phyloP scores from a whole-genome alignment of 495 filamentous ascomycete species.

The Penicillium malachiteum region DNA sequence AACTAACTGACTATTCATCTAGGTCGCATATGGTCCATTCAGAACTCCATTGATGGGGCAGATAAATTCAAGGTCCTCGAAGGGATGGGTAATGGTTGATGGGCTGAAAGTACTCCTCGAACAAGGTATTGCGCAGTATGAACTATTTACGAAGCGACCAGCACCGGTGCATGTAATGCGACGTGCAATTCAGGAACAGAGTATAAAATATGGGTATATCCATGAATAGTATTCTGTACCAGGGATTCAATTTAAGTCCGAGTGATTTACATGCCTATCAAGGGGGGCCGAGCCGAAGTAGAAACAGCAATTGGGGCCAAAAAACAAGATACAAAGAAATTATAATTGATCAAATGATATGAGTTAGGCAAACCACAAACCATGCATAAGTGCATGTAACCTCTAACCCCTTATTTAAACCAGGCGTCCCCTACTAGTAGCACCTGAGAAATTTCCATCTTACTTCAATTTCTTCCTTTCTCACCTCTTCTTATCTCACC shows the following conservation, averaged over 20 bases:
- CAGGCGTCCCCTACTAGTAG: no score
- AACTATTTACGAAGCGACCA: slow-evolving; percentile 69
- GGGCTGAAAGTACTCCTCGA: slow-evolving; percentile 67
- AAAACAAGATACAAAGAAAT: no score
- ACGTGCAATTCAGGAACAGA: slow-evolving; percentile 21
- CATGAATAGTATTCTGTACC: background rate
- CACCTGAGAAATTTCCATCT: no score
- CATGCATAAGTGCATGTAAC: no score
- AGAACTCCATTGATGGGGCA: slow-evolving; percentile 59
- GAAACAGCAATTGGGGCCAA: no score
- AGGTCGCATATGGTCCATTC: slow-evolving; percentile 38
- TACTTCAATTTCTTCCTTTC: background rate
- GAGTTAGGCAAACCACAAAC: no score
- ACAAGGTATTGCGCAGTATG: slow-evolving; percentile 73
- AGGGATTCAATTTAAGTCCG: no score
- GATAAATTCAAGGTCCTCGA: slow-evolving; percentile 34
- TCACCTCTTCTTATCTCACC: background rate
- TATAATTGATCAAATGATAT: no score
- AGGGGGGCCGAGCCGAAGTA: no score
- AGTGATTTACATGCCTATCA: no score
- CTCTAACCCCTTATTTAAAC: no score
- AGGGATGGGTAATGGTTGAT: slow-evolving; percentile 66
- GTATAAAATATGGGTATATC: slow-evolving; percentile 13
- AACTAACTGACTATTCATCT: slow-evolving; percentile 34
- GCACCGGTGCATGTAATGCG: slow-evolving; percentile 65